These are phyloP conservation scores for Quercus ilex DNA, from an alignment of 306 rosid species.

Conservation along the genomic window DNA sequence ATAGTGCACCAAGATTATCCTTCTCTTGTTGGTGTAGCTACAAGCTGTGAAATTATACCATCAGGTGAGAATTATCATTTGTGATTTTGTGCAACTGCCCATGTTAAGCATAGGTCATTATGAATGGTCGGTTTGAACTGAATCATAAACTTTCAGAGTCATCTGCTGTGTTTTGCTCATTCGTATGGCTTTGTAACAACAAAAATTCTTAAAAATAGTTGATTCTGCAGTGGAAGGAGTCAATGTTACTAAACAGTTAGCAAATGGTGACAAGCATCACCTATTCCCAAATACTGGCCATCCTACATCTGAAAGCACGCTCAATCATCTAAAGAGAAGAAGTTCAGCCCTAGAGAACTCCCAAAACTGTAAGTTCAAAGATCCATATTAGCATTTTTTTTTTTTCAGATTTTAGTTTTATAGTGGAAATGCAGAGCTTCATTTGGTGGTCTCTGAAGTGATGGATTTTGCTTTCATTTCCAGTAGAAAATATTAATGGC, in stretches of 20 bases:
- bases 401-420: not conserved
- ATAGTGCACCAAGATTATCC: not conserved
- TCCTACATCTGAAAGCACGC: not conserved
- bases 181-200: not conserved
- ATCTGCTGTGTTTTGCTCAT: not conserved
- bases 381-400: not conserved
- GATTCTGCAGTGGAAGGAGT: conserved; percentile 12
- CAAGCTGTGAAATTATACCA: not conserved
- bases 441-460: not conserved
- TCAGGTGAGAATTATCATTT: conserved; percentile 3
- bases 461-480: not conserved
- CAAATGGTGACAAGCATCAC: conserved; percentile 6
- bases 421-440: not conserved
- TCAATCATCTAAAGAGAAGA: not conserved
- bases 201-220: not conserved
- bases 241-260: not conserved
- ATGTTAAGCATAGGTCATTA: too few relatives aligned
- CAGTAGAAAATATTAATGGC: too few relatives aligned
- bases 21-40: not conserved
- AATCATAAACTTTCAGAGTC: not conserved
- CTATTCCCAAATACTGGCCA: not conserved
- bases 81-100: not conserved
- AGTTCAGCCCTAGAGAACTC: not conserved
- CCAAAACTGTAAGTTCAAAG: conserved; percentile 8
- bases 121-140: too few relatives aligned